These are phyloP conservation scores for Metarhizium rileyi DNA, from an alignment of 2,329 filamentous ascomycete species.

Conservation along the genomic window DNA sequence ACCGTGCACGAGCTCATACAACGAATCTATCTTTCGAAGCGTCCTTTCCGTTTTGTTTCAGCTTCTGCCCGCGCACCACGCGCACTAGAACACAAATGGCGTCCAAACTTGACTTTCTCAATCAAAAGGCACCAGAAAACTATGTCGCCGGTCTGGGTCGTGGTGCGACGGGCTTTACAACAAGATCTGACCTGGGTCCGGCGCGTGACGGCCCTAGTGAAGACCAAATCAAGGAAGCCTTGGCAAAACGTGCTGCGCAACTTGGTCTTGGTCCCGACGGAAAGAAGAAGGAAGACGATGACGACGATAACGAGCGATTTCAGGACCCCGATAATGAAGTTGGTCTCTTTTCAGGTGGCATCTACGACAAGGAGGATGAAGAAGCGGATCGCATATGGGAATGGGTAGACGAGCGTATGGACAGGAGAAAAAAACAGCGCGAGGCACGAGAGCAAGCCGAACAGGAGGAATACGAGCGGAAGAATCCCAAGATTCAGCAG, in stretches of 20 bases:
- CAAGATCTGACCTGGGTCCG: constrained; percentile 89
- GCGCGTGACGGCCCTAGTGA: constrained; percentile 92
- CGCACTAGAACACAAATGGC: constrained; percentile 25
- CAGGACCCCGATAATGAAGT: constrained; percentile 97
- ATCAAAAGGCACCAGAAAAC: constrained; percentile 74
- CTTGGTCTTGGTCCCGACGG: constrained; percentile 63
- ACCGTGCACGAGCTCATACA: background rate
- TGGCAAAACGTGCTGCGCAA: constrained; percentile 84
- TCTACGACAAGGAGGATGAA: constrained; percentile 96
- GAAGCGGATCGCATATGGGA: constrained; percentile 95
- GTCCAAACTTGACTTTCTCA: constrained; percentile 70
- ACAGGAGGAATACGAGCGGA: constrained; percentile 87
- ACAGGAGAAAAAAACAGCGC: constrained; percentile 79
- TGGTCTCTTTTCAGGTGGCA: constrained; percentile 86
- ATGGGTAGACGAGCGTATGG: constrained; percentile 95
- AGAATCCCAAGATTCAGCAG: constrained; percentile 96
- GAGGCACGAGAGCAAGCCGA: constrained; percentile 90
- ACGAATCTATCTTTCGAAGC: background rate
- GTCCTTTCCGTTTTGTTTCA: background rate
- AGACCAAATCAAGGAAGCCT: constrained; percentile 95
- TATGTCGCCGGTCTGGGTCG: constrained; percentile 94
- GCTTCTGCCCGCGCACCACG: constrained; percentile 2
- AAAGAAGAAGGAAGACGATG: constrained; percentile 62
- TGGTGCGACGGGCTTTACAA: constrained; percentile 97
- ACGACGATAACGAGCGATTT: constrained; percentile 70